Percentiles rank a stretch among this genome's conserved stretches.
phyloP scores from a whole-genome alignment of 1,284 basidiomycete species.

The Tylopilus microsporus region DNA sequence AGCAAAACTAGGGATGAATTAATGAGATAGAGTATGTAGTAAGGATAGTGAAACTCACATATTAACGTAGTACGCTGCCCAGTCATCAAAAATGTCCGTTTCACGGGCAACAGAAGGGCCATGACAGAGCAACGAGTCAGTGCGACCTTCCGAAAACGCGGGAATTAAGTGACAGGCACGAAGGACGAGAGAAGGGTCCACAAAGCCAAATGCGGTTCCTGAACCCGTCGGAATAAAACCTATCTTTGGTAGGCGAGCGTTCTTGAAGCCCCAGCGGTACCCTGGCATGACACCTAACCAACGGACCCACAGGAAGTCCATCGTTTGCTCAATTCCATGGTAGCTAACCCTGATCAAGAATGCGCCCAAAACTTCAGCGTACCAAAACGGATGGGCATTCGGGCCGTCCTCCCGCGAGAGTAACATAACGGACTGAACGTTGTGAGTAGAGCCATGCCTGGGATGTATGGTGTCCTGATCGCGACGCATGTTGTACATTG shows the following conservation, averaged over 20 bases:
- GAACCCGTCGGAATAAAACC: conserved; percentile 5
- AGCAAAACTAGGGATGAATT: no score
- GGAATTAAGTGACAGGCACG: conserved; percentile 12
- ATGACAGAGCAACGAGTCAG: neutral
- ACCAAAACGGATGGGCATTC: no score
- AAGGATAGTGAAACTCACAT: neutral
- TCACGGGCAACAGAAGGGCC: neutral
- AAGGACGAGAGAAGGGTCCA: conserved; percentile 13
- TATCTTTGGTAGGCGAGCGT: conserved; percentile 8
- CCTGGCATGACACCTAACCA: conserved; percentile 2
- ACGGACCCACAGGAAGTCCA: conserved; percentile 26
- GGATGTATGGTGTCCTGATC: conserved; percentile 21
- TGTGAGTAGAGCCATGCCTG: neutral
- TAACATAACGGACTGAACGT: conserved; percentile 14
- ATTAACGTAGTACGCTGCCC: neutral
- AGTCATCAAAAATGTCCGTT: neutral
- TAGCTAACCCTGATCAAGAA: neutral
- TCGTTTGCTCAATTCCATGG: neutral
- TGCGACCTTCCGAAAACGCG: conserved; percentile 4
- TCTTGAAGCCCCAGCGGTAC: conserved; percentile 7
- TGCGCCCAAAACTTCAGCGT: conserved; percentile 9
- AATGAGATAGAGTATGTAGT: no score
- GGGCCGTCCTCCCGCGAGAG: conserved; percentile 4
- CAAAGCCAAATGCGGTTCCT: conserved; percentile 7
- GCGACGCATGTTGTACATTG: conserved; percentile 10